These are phyloP conservation scores for Ganoderma lingzhi DNA, from an alignment of 1,284 basidiomycete species.

Conservation along the genomic window DNA sequence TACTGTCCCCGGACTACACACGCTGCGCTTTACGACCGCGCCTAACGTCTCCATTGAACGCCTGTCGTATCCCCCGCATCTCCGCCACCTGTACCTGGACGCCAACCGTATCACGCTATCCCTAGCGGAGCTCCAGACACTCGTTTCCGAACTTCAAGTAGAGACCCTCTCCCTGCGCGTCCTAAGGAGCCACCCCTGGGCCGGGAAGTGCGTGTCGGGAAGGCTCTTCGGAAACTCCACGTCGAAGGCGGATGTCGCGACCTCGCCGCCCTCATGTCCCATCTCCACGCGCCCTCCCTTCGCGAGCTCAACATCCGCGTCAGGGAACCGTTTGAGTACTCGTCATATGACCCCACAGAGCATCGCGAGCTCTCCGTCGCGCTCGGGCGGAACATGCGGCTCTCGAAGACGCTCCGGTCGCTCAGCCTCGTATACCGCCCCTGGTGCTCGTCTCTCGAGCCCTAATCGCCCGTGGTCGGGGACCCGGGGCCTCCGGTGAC, in stretches of 20 bases:
- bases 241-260: background rate
- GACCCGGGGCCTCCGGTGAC: background rate
- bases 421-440: background rate
- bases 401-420: background rate
- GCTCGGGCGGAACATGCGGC: background rate
- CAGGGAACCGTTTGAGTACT: background rate
- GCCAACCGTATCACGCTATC: background rate
- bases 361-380: background rate
- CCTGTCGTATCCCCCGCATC: conserved; percentile 1
- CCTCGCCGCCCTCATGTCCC: background rate
- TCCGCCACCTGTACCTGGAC: conserved; percentile 4
- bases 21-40: background rate
- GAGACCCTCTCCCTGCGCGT: background rate
- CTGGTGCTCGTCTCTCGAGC: background rate
- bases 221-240: background rate
- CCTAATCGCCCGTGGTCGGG: background rate
- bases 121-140: background rate
- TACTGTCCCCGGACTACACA: background rate
- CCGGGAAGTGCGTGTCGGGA: background rate
- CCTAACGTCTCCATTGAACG: background rate
- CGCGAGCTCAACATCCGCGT: background rate
- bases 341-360: background rate
- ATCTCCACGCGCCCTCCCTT: background rate
- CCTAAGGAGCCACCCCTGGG: background rate
- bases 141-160: background rate